A percentile compares a stretch with the other conserved stretches of the same genome.
Conservation (phyloP, 148 eudicot genomes). For the Rhododendron williamsianum region DNA sequence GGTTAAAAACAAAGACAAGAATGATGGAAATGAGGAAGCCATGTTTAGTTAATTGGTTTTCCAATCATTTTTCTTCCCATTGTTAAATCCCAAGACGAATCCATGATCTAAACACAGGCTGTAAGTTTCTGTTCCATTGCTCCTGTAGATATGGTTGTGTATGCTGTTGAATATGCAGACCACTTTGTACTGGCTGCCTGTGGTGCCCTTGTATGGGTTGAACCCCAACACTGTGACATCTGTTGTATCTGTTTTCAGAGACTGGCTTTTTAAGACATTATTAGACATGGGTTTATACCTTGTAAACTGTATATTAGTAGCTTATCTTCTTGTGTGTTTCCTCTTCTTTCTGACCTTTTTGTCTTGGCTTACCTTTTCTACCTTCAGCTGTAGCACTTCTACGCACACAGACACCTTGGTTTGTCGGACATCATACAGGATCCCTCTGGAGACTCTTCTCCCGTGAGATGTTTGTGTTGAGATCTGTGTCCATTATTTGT, state of each 20-base stretch:
- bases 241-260: constrained; percentile 2
- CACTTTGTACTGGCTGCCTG: neutral
- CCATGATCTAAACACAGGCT: neutral
- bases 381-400: neutral
- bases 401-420: neutral
- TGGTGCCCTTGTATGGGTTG: neutral
- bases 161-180: neutral
- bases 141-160: neutral
- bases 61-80: neutral
- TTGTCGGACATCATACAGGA: neutral
- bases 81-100: neutral
- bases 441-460: neutral
- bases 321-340: neutral
- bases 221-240: neutral
- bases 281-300: constrained; percentile 1
- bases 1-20: neutral
- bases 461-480: neutral
- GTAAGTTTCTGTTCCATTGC: neutral
- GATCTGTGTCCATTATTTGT: neutral
- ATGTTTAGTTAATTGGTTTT: neutral
- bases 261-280: neutral
- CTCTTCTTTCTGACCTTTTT: neutral
- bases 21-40: neutral
- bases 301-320: neutral
- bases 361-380: neutral